Evolutionary conservation across 176 grass and related monocot species (phyloP).

Genomic region (Cocos nucifera): DNA sequence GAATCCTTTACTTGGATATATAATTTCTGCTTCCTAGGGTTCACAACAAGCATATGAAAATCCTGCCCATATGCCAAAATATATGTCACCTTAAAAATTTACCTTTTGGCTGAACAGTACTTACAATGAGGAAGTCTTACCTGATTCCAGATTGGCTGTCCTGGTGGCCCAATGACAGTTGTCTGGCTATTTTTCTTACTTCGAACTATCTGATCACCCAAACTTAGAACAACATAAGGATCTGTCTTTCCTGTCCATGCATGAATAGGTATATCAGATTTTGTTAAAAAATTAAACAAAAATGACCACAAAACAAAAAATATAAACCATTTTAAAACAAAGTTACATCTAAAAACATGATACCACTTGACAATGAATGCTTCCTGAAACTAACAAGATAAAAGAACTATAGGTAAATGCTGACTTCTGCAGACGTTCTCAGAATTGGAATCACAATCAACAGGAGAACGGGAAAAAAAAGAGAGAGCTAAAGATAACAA

Average conservation of each 20-base stretch:
- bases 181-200: slow-evolving; percentile 99
- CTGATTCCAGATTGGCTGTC: slow-evolving; percentile 97
- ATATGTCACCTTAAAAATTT: background rate
- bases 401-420: too few species aligned
- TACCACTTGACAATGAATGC: too few species aligned
- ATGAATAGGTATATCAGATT: too few species aligned
- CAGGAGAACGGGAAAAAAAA: too few species aligned
- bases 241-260: slow-evolving; percentile 73
- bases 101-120: background rate
- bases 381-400: too few species aligned
- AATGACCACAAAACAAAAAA: too few species aligned
- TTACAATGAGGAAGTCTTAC: slow-evolving; percentile 28
- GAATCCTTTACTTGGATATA: slow-evolving; percentile 76
- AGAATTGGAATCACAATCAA: too few species aligned
- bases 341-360: too few species aligned
- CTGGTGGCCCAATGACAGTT: slow-evolving; percentile 84
- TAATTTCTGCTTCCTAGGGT: slow-evolving; percentile 71
- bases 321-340: too few species aligned
- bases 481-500: too few species aligned
- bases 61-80: slow-evolving; percentile 41
- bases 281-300: too few species aligned
- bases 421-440: too few species aligned
- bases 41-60: slow-evolving; percentile 79
- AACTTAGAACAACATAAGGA: slow-evolving; percentile 80
- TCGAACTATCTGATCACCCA: slow-evolving; percentile 86